phyloP scores from a whole-genome alignment of 441 rosid genomes.

The Dalechampia spathulata region DNA sequence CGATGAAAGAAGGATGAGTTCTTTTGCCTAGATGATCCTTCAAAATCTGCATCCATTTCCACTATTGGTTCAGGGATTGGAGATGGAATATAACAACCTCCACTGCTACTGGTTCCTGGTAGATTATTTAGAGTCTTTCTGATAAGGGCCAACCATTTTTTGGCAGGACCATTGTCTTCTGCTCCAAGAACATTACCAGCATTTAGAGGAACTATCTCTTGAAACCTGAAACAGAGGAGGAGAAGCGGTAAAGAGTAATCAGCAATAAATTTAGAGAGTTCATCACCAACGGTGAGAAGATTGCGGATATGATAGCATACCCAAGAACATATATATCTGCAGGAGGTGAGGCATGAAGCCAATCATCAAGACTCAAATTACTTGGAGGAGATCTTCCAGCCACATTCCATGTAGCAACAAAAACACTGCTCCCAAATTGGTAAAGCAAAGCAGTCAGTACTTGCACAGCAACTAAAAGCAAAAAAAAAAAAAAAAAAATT shows the following conservation, averaged over 20 bases:
- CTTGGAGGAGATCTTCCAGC: slow-evolving; percentile 88
- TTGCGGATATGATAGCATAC: slow-evolving; percentile 31
- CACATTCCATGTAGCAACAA: slow-evolving; percentile 93
- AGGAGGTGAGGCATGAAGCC: slow-evolving; percentile 90
- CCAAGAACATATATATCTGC: slow-evolving; percentile 96
- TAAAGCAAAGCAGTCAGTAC: slow-evolving; percentile 11
- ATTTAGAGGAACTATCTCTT: slow-evolving; percentile 95
- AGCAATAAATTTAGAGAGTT: background rate
- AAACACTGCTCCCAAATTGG: slow-evolving; percentile 51
- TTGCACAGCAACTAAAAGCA: slow-evolving; percentile 1
- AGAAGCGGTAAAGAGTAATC: background rate
- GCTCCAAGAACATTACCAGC: slow-evolving; percentile 95
- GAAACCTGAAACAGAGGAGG: slow-evolving; percentile 49
- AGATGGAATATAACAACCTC: slow-evolving; percentile 66
- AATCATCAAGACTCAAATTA: slow-evolving; percentile 80
- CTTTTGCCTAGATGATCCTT: slow-evolving; percentile 80
- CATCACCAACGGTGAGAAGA: slow-evolving; percentile 3
- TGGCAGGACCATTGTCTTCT: slow-evolving; percentile 98
- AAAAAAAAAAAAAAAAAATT: background rate
- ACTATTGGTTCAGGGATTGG: slow-evolving; percentile 91
- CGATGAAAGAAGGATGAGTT: slow-evolving; percentile 83
- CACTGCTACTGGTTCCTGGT: slow-evolving; percentile 72
- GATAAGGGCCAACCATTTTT: slow-evolving; percentile 84
- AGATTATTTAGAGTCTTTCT: slow-evolving; percentile 79
- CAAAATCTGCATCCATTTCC: slow-evolving; percentile 89